Base-by-base conservation (phyloP, 1,284 basidiomycete species). In the Leucoagaricus sp. region DNA sequence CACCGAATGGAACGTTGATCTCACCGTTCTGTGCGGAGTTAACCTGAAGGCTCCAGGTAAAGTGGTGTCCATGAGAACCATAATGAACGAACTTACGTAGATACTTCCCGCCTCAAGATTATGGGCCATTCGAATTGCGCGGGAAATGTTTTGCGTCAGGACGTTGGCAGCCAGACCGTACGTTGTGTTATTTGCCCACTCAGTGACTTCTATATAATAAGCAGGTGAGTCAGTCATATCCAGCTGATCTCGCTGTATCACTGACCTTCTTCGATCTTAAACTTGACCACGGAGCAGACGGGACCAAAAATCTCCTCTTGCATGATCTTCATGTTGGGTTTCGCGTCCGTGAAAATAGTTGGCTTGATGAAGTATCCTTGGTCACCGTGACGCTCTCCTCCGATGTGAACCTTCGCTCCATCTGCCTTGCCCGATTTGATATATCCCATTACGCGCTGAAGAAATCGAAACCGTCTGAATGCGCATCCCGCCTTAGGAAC, bases 281-380 rank as follows among this genome's bases (percentile, higher is more conserved):
- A 91, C 69, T 86, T 87, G 71, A 85, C 79, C 10, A 91, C 71
- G 34, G 86, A 84, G 54, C 81, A 81, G 48, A 91, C 87, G 45
- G 93, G 93, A n/a, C 91, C 93, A 66, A 94, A 93, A 68, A 94
- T 93, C 74, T 95, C 94, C 73, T 96, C 94, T 65, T 80, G 74
- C 57, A 89, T 85, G 68, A 96, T 1, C 44, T 15, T n/a, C n/a
- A n/a, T n/a, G 6, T 15, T 40, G 7, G 38, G 9, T 19, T n/a
- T 40, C 7, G 21, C 13, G 38, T n/a, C n/a, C n/a, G n/a, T n/a
- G n/a, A n/a, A n/a, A n/a, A n/a, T n/a, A n/a, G n/a, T n/a, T n/a
- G n/a, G n/a, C n/a, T n/a, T n/a, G n/a, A n/a, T n/a, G n/a, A n/a
- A n/a, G n/a, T n/a, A n/a, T n/a, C n/a, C n/a, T n/a, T n/a, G n/a